These are phyloP conservation scores for Iberis pinnata DNA, from an alignment of 345 rosid genomes.

Conservation along the genomic window DNA sequence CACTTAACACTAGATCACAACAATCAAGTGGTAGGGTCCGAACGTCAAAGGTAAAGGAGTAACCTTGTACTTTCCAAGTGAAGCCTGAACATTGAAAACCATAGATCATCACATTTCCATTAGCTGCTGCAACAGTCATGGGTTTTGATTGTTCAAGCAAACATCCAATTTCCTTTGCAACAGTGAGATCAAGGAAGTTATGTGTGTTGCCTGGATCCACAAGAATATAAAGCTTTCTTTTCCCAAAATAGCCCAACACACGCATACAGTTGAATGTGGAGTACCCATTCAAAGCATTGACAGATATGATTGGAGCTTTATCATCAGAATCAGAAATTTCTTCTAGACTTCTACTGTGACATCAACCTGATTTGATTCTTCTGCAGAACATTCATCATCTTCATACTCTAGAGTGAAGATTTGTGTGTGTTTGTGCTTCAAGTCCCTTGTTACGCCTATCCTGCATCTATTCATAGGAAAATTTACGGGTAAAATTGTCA, in stretches of 20 bases:
- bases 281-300: background rate
- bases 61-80: background rate
- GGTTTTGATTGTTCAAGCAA: background rate
- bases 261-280: background rate
- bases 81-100: background rate
- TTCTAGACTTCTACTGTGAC: too few species aligned
- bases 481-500: too few species aligned
- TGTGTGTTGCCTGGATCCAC: background rate
- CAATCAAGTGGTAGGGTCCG: background rate
- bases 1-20: background rate
- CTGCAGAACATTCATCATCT: too few species aligned
- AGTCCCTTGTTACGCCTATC: background rate
- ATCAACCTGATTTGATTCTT: too few species aligned
- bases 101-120: background rate
- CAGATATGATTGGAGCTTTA: background rate
- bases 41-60: background rate
- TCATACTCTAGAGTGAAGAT: too few species aligned
- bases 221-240: background rate
- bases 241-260: background rate
- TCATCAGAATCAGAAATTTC: too few species aligned
- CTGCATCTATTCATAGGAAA: too few species aligned
- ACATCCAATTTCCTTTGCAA: background rate
- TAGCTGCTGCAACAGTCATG: background rate
- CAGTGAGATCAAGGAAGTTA: background rate
- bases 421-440: too few species aligned